phyloP scores from a whole-genome alignment of 2,329 filamentous ascomycete species.

The Fusarium beomiforme region DNA sequence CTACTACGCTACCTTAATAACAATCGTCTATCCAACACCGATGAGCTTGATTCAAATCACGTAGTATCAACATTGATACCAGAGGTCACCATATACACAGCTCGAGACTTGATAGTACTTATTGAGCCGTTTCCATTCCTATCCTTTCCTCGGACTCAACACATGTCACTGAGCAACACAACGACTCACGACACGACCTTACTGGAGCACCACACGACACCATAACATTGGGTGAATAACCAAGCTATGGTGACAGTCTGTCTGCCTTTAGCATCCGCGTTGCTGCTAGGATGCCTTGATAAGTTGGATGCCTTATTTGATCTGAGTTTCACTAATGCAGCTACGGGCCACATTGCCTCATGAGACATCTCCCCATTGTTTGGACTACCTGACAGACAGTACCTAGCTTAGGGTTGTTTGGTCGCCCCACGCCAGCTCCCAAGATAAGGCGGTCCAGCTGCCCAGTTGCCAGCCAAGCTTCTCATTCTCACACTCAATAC shows the following conservation, averaged over 20 bases:
- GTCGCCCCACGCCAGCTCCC: conserved; percentile 14
- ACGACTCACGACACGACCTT: conserved; percentile 15
- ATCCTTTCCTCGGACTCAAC: background rate
- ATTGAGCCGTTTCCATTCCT: conserved; percentile 26
- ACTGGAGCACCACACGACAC: conserved; percentile 14
- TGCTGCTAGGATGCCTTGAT: background rate
- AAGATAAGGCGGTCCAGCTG: background rate
- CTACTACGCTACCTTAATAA: conserved; percentile 1
- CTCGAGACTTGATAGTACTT: background rate
- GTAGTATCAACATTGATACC: conserved; percentile 4
- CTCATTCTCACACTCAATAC: background rate
- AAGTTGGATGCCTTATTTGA: background rate
- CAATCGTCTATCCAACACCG: conserved; percentile 25
- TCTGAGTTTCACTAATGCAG: background rate
- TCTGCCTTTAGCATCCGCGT: background rate
- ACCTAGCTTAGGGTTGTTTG: background rate
- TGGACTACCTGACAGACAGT: background rate
- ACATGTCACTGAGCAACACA: conserved; percentile 32
- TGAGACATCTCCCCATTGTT: background rate
- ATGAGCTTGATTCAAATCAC: conserved; percentile 25
- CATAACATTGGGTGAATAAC: background rate
- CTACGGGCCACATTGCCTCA: conserved; percentile 15
- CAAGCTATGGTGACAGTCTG: conserved; percentile 10
- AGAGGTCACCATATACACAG: background rate
- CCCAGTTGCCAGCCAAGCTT: background rate